Evolutionary conservation across 2,329 filamentous ascomycete genomes (phyloP).

Genomic region (Aspergillus jensenii): DNA sequence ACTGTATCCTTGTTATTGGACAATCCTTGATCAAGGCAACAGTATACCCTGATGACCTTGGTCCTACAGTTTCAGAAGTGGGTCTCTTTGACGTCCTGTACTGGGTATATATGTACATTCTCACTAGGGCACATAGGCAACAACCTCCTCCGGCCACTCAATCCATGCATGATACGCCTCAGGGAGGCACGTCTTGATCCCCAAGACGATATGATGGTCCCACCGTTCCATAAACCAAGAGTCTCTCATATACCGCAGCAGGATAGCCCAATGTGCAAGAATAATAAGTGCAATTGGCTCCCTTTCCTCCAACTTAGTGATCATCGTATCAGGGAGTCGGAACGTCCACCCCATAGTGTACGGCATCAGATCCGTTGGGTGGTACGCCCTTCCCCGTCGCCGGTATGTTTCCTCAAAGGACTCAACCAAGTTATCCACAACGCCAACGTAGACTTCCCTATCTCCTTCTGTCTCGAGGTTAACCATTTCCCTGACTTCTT

Average conservation of each 20-base stretch:
- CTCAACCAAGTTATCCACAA: slow-evolving; percentile 13
- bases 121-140: background rate
- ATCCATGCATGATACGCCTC: slow-evolving; percentile 24
- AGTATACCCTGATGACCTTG: background rate
- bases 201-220: slow-evolving; percentile 33
- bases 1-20: background rate
- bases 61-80: background rate
- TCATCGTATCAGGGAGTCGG: slow-evolving; percentile 23
- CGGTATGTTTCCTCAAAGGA: slow-evolving; percentile 22
- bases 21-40: background rate
- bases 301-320: slow-evolving; percentile 25
- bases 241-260: slow-evolving; percentile 31
- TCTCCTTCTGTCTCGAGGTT: background rate
- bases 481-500: slow-evolving; percentile 11
- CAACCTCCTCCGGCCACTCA: slow-evolving; percentile 24
- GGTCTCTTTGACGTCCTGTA: too few species aligned
- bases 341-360: slow-evolving; percentile 33
- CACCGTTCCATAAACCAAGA: slow-evolving; percentile 36
- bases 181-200: slow-evolving; percentile 22
- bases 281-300: slow-evolving; percentile 28
- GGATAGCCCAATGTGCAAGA: slow-evolving; percentile 31
- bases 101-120: background rate
- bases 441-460: slow-evolving; percentile 7
- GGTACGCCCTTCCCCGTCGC: slow-evolving; percentile 5
- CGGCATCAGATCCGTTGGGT: slow-evolving; percentile 23